phyloP scores from a whole-genome alignment of 2,329 filamentous ascomycete genomes.

The Epichloe bromicola region DNA sequence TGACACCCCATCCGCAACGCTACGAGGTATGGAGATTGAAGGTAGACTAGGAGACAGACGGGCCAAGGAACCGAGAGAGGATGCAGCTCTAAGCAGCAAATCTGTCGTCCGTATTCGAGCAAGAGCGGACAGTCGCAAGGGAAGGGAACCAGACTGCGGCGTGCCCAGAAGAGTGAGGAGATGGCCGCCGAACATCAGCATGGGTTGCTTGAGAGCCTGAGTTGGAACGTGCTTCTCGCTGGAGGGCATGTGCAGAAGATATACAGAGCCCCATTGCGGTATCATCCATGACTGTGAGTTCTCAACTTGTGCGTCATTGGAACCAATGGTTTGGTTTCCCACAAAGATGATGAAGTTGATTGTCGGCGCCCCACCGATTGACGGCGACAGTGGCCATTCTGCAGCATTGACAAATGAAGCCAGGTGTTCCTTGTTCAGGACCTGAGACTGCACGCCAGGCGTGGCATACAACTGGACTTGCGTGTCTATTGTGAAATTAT shows the following conservation, averaged over 20 bases:
- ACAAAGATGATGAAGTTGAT: constrained; percentile 94
- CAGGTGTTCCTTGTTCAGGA: constrained; percentile 72
- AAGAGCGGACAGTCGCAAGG: constrained; percentile 72
- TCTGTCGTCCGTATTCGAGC: constrained; percentile 76
- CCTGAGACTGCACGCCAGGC: constrained; percentile 46
- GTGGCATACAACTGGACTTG: constrained; percentile 91
- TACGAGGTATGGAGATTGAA: constrained; percentile 80
- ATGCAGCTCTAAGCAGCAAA: constrained; percentile 77
- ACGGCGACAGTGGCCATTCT: constrained; percentile 92
- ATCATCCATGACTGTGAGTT: constrained; percentile 69
- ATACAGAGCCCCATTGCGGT: constrained; percentile 80
- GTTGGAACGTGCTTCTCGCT: constrained; percentile 41
- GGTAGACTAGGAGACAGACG: constrained; percentile 72
- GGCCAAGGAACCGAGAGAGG: constrained; percentile 84
- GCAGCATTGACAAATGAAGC: constrained; percentile 95
- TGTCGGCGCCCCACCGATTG: constrained; percentile 83
- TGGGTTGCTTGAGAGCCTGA: constrained; percentile 59
- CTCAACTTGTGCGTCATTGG: constrained; percentile 26
- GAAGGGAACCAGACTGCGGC: constrained; percentile 69
- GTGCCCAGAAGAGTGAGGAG: constrained; percentile 78
- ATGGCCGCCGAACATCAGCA: constrained; percentile 85
- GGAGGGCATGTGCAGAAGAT: constrained; percentile 38
- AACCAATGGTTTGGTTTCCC: constrained; percentile 58
- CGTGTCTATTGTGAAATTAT: constrained; percentile 91
- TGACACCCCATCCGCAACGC: constrained; percentile 74